These are phyloP conservation scores for Colletotrichum orchidophilum DNA, from an alignment of 2,329 filamentous ascomycete genomes.

Conservation along the genomic window DNA sequence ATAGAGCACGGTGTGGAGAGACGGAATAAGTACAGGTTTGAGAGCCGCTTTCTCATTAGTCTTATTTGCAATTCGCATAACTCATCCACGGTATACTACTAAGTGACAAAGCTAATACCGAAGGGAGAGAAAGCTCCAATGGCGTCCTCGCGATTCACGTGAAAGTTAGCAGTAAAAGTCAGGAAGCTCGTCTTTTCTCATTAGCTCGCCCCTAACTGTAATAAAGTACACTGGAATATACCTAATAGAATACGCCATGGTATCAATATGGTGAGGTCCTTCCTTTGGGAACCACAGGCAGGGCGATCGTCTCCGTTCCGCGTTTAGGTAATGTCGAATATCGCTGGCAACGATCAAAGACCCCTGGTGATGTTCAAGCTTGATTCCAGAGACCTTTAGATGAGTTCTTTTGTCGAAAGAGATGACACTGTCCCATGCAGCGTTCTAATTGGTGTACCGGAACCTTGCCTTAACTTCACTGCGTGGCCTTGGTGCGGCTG, in stretches of 20 bases:
- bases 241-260: not conserved
- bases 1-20: not conserved
- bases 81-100: not conserved
- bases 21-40: not conserved
- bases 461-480: not conserved
- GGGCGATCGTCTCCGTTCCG: not conserved
- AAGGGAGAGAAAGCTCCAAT: too few species aligned
- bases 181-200: too few species aligned
- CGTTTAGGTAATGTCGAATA: not conserved
- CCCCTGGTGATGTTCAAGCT: not conserved
- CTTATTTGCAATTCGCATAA: too few species aligned
- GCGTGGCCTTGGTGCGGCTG: not conserved
- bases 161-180: too few species aligned
- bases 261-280: not conserved
- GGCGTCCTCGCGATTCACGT: too few species aligned
- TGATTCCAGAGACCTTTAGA: not conserved
- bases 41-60: rapidly evolving
- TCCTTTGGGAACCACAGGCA: not conserved
- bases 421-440: not conserved
- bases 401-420: not conserved
- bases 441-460: not conserved
- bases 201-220: too few species aligned
- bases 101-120: too few species aligned
- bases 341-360: not conserved
- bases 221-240: too few species aligned